phyloP scores from a whole-genome alignment of 139 green algal genomes.

The Picochlorum sp. region DNA sequence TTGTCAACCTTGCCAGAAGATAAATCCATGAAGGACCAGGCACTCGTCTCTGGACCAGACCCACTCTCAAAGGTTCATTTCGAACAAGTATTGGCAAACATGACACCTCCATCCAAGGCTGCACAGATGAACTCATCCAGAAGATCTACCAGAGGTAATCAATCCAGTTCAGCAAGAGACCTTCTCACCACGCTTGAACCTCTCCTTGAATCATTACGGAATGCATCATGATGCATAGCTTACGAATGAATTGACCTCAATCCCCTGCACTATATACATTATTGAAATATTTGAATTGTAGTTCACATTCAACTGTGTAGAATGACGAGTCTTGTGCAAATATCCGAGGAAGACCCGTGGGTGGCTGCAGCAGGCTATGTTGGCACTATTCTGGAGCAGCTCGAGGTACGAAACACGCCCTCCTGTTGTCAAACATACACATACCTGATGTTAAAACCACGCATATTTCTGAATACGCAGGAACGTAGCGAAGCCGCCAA shows the following conservation, averaged over 20 bases:
- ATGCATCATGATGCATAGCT: too few relatives aligned
- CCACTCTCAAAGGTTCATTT: slow-evolving; percentile 20
- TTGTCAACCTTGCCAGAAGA: slow-evolving; percentile 1
- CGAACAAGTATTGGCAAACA: slow-evolving; percentile 19
- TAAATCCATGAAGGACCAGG: not conserved
- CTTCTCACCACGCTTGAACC: too few relatives aligned
- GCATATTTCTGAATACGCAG: not conserved
- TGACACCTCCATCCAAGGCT: slow-evolving; percentile 21
- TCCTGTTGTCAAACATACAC: not conserved
- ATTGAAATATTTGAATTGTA: too few relatives aligned
- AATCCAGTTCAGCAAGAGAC: too few relatives aligned
- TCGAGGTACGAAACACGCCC: slow-evolving; percentile 12
- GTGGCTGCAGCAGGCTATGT: slow-evolving; percentile 29
- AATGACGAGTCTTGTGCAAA: slow-evolving; percentile 35
- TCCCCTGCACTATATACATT: too few relatives aligned
- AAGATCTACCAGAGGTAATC: too few relatives aligned
- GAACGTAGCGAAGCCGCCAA: slow-evolving; percentile 14
- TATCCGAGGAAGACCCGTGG: slow-evolving; percentile 43
- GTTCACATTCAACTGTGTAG: not conserved
- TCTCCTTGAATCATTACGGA: too few relatives aligned
- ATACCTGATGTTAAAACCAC: not conserved
- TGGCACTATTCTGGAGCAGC: slow-evolving; percentile 26
- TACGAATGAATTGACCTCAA: too few relatives aligned
- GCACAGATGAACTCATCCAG: slow-evolving; percentile 11
- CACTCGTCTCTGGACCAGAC: not conserved